Evolutionary conservation across 2,329 filamentous ascomycete species (phyloP), one percentile per base, ranked within the genome.

Genomic region (Chalaropsis thielavioides): DNA sequence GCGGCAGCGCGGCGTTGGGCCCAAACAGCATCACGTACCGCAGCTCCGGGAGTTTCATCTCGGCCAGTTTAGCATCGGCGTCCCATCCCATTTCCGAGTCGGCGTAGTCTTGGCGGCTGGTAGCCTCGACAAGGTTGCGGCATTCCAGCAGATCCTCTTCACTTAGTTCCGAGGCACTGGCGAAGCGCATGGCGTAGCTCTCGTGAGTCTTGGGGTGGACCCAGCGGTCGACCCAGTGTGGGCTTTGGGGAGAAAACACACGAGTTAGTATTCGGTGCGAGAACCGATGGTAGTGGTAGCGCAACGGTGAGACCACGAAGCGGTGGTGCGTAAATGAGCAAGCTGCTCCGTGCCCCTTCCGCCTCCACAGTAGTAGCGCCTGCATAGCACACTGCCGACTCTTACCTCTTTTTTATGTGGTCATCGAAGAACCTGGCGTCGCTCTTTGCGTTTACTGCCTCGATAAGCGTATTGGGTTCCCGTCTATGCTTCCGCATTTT

Each of bases 381-480:
- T 10, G 8, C 35, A 10, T 38, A 8, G 35, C 35, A 8, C 35
- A 38, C 35, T 38, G 44, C 22, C 24, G 59, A 27, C 22, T n/a
- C 64, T 41, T 62, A 67, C 65, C 65, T 67, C 41, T 67, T 67
- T n/a, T 59, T 59, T 2, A 67, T 62, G 24, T 67, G 61, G 31
- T 67, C 65, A 19, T 67, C 65, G 58, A 67, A 67, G 49, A 67
- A 67, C 46, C 56, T 0, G 92, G 94, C 51, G 91, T 95, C 11
- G 88, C 97, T 6, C 96, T 97, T 72, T 94, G 92, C 35, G 92
- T 97, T 64, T 90, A 87, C 46, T 92, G 94, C 1, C 81, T 99
- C 1, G 91, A 94, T 72, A 92, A 92, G 15, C 86, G 92, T 68
- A 87, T 97, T 19, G 80, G 51, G 63, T 59, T 63, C 27, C 13